phyloP scores from a whole-genome alignment of 805 yeast genomes.

The Kazachstania martiniae region DNA sequence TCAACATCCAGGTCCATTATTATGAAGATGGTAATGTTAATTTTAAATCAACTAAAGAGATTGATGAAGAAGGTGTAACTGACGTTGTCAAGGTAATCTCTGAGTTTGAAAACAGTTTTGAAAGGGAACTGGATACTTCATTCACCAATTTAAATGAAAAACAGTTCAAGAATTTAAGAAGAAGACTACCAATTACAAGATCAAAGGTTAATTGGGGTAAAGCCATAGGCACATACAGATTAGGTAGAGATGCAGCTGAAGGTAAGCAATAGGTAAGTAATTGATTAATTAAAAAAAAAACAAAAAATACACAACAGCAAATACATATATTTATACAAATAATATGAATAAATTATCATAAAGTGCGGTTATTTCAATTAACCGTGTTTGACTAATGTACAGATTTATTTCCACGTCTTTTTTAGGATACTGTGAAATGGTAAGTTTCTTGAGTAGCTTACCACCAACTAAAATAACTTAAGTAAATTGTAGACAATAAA shows the following conservation, averaged over 20 bases:
- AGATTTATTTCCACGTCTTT: too few species aligned
- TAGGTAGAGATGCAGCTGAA: conserved; percentile 69
- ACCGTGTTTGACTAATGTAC: too few species aligned
- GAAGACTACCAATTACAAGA: conserved; percentile 86
- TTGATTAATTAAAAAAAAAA: too few species aligned
- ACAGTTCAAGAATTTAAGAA: conserved; percentile 73
- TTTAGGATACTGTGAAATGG: too few species aligned
- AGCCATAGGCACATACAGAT: conserved; percentile 78
- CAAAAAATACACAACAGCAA: too few species aligned
- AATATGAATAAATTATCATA: too few species aligned
- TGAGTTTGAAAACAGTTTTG: conserved; percentile 59
- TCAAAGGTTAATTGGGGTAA: conserved; percentile 92
- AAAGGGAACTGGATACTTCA: conserved; percentile 46
- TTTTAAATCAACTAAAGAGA: conserved; percentile 38
- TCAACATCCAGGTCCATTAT: conserved; percentile 73
- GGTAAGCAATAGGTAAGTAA: conserved; percentile 18
- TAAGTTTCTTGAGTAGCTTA: too few species aligned
- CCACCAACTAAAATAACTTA: conserved; percentile 32
- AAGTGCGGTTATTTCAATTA: too few species aligned
- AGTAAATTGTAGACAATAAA: conserved; percentile 46
- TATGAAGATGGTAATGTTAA: conserved; percentile 95
- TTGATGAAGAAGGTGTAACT: conserved; percentile 18
- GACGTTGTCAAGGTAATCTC: conserved; percentile 37
- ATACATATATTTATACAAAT: too few species aligned
- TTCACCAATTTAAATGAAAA: conserved; percentile 67